Evolutionary conservation across 768 basidiomycete species (phyloP).

Genomic region (Leccinum boreale): DNA sequence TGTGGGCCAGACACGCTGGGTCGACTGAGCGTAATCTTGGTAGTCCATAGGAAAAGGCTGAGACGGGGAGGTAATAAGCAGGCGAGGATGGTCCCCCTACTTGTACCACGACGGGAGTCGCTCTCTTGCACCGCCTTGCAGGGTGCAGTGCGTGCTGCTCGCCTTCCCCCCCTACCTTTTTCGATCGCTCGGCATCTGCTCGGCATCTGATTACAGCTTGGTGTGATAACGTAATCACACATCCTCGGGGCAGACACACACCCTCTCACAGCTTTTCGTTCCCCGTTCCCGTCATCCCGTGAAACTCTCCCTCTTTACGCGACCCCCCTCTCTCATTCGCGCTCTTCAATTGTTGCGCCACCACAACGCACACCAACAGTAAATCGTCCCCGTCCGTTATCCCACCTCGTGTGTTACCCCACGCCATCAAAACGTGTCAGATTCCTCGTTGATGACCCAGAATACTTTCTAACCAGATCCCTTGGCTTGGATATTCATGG

Average conservation of each 20-base stretch:
- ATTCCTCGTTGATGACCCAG: conserved; percentile 1
- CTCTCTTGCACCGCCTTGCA: conserved; percentile 14
- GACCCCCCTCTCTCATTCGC: neutral
- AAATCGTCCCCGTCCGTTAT: neutral
- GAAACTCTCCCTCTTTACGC: neutral
- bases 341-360: conserved; percentile 3
- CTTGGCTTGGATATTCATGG: neutral
- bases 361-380: neutral
- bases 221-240: conserved; percentile 12
- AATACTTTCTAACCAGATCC: neutral
- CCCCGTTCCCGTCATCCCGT: conserved; percentile 3
- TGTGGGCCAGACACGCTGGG: conserved; percentile 20
- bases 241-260: neutral
- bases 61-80: neutral
- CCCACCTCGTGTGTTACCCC: conserved; percentile 15
- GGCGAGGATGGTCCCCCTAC: neutral
- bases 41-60: conserved; percentile 20
- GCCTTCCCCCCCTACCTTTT: conserved; percentile 2
- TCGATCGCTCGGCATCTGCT: neutral
- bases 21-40: conserved; percentile 29
- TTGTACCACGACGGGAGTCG: conserved; percentile 12
- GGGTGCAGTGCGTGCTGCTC: conserved; percentile 6
- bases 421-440: conserved; percentile 25
- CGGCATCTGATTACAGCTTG: conserved; percentile 20
- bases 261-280: neutral